A percentile compares a stretch with the other conserved stretches of the same genome.
Evolutionary conservation across 176 grass and related monocot genomes (phyloP).

Genomic region (Zoysia pacifica): DNA sequence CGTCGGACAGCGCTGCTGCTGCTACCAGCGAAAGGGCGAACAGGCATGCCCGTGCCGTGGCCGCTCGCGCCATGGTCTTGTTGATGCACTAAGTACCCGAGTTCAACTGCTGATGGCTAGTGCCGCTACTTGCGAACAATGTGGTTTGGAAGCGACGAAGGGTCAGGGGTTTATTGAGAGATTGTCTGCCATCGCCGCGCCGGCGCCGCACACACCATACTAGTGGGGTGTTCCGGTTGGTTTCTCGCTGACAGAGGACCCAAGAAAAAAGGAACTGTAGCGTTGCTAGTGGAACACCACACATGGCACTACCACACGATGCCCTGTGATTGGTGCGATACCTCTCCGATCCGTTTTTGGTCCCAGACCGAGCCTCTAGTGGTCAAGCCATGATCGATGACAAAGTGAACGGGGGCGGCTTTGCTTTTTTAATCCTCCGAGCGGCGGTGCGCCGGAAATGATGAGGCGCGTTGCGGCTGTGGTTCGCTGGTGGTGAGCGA

Average conservation of each 20-base stretch:
- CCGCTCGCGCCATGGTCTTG: background rate
- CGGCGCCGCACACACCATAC: background rate
- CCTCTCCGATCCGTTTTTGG: background rate
- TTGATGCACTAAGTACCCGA: background rate
- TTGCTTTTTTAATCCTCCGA: background rate
- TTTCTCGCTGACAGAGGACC: background rate
- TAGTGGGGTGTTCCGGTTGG: constrained; percentile 36
- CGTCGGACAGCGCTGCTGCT: background rate
- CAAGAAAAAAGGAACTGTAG: background rate
- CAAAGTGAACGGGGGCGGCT: constrained; percentile 1
- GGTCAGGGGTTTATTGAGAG: background rate
- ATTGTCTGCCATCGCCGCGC: background rate
- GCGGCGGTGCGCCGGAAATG: constrained; percentile 44
- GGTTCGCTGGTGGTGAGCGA: background rate
- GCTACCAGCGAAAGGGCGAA: background rate
- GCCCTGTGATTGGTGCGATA: background rate
- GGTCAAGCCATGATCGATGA: background rate
- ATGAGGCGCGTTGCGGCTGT: constrained; percentile 32
- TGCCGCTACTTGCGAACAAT: background rate
- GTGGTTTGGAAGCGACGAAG: background rate
- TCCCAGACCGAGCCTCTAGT: background rate
- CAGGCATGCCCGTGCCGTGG: background rate
- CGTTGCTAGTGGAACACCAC: background rate
- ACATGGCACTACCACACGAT: constrained; percentile 11
- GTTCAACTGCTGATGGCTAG: background rate